A percentile compares a stretch with the other conserved stretches of the same genome.
Evolutionary conservation across 2,329 filamentous ascomycete genomes (phyloP).

Genomic region (Monilinia aucupariae): DNA sequence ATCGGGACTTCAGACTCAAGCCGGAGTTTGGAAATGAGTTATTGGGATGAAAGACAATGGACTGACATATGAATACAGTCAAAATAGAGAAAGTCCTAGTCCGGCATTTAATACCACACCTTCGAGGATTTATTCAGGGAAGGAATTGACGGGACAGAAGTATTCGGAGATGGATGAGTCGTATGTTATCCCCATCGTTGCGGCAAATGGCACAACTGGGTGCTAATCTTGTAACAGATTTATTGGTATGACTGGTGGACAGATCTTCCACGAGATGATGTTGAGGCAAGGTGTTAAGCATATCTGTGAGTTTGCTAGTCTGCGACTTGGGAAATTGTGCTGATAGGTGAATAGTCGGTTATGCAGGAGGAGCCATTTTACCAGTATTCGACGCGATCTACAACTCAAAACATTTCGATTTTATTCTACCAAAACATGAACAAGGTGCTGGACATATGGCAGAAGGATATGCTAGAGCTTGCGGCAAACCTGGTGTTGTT

Average conservation of each 20-base stretch:
- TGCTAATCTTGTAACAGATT: conserved; percentile 49
- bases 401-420: conserved; percentile 95
- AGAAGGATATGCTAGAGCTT: conserved; percentile 90
- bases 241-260: conserved; percentile 88
- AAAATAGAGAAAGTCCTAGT: conserved; percentile 55
- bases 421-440: conserved; percentile 91
- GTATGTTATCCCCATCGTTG: conserved; percentile 46
- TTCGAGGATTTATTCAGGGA: conserved; percentile 38
- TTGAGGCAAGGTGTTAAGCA: conserved; percentile 86
- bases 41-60: neutral
- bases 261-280: conserved; percentile 99
- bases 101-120: conserved; percentile 51
- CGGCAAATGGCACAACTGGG: conserved; percentile 13
- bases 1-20: neutral
- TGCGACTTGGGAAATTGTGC: conserved; percentile 13
- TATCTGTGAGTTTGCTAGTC: conserved; percentile 63
- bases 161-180: conserved; percentile 70
- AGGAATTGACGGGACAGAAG: conserved; percentile 50
- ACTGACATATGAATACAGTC: conserved; percentile 36
- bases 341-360: conserved; percentile 55
- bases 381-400: conserved; percentile 98
- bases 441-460: conserved; percentile 99
- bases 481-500: conserved; percentile 90
- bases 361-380: conserved; percentile 92
- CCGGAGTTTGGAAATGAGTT: neutral